A percentile compares a stretch with the other conserved stretches of the same genome.
Evolutionary conservation across 1,284 basidiomycete genomes (phyloP).

Genomic region (Agroathelia rolfsii): DNA sequence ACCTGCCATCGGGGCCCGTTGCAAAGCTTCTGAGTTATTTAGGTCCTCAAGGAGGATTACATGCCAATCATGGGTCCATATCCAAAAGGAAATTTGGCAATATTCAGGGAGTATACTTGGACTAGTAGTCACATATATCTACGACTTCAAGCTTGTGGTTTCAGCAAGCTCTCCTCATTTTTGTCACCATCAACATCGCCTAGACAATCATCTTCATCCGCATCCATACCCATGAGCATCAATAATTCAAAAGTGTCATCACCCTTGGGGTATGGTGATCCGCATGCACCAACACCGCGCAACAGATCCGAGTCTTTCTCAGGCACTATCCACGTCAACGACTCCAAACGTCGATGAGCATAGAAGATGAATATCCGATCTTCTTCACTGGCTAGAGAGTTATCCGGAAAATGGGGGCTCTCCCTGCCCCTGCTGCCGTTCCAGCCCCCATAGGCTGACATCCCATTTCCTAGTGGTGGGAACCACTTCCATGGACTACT

Average conservation of each 20-base stretch:
- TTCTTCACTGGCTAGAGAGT: slow-evolving; percentile 23
- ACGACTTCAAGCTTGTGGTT: too few relatives aligned
- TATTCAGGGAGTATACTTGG: too few relatives aligned
- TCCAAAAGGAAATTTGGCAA: too few relatives aligned
- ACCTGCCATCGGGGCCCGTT: too few relatives aligned
- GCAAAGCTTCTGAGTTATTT: too few relatives aligned
- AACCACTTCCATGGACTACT: slow-evolving; percentile 29
- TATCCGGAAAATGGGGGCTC: too few relatives aligned
- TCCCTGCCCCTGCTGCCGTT: neutral
- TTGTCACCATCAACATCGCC: too few relatives aligned
- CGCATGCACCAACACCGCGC: slow-evolving; percentile 40
- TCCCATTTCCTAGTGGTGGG: slow-evolving; percentile 12
- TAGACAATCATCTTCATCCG: slow-evolving; percentile 10
- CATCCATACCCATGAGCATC: slow-evolving; percentile 42
- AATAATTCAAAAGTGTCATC: slow-evolving; percentile 64
- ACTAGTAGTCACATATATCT: too few relatives aligned
- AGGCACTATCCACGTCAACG: slow-evolving; percentile 46
- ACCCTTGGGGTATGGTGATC: slow-evolving; percentile 30
- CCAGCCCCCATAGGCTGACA: neutral
- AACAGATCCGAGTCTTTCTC: slow-evolving; percentile 42
- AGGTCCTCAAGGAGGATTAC: too few relatives aligned
- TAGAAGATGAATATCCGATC: slow-evolving; percentile 51
- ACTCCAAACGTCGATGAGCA: slow-evolving; percentile 46
- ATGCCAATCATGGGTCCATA: too few relatives aligned
- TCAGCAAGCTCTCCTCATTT: too few relatives aligned